A percentile compares a stretch with the other conserved stretches of the same genome.
phyloP scores from a whole-genome alignment of 352 stramenopile species.

The Phytophthora pluvialis region DNA sequence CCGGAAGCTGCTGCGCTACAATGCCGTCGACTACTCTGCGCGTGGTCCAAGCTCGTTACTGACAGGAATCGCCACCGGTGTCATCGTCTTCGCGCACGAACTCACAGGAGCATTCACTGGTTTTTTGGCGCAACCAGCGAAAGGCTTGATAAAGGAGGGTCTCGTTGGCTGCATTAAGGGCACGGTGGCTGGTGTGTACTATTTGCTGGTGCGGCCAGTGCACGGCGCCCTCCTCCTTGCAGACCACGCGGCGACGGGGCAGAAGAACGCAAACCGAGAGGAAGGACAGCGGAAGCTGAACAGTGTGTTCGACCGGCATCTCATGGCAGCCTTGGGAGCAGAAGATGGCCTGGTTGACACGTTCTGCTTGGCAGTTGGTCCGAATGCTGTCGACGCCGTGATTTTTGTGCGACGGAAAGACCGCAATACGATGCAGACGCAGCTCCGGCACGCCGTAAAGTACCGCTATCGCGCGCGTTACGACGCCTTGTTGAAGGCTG shows the following conservation, averaged over 20 bases:
- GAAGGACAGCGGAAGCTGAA: constrained; percentile 38
- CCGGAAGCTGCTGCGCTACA: constrained; percentile 37
- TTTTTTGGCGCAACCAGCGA: constrained; percentile 40
- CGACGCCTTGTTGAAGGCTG: constrained; percentile 20
- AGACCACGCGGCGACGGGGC: constrained; percentile 47
- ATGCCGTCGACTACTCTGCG: constrained; percentile 45
- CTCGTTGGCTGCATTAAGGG: constrained; percentile 30
- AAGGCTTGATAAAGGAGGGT: constrained; percentile 30
- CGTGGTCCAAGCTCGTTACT: constrained; percentile 41
- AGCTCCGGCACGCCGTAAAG: constrained; percentile 13
- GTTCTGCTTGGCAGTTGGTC: constrained; percentile 24
- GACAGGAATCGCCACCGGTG: constrained; percentile 22
- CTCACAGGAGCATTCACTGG: constrained; percentile 52
- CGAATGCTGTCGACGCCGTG: constrained; percentile 33
- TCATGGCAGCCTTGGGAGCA: constrained; percentile 34
- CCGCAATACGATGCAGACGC: constrained; percentile 31
- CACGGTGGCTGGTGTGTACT: constrained; percentile 25
- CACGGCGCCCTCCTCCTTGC: constrained; percentile 44
- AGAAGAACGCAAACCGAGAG: constrained; percentile 45
- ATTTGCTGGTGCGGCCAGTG: constrained; percentile 41
- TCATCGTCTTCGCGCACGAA: constrained; percentile 38
- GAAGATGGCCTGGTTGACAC: constrained; percentile 31
- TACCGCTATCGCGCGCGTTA: constrained; percentile 22
- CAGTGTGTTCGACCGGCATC: constrained; percentile 34
- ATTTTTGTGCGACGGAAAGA: constrained; percentile 30